phyloP scores from a whole-genome alignment of 2,329 filamentous ascomycete genomes.

The Xenoacremonium recifei region DNA sequence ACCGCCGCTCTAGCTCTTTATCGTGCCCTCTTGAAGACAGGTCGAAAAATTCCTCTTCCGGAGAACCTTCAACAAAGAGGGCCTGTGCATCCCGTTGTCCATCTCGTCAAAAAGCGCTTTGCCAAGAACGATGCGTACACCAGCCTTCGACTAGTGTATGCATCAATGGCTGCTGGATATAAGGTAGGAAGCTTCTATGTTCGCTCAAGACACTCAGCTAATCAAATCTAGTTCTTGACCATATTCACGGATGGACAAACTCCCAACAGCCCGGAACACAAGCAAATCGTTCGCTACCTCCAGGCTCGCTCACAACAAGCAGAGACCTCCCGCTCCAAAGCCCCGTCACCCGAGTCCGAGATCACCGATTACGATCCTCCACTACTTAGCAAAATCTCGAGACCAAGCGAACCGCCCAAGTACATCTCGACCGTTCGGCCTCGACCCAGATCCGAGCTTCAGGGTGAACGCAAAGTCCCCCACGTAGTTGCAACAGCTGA shows the following conservation, averaged over 20 bases:
- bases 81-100: constrained; percentile 45
- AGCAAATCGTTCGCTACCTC: constrained; percentile 41
- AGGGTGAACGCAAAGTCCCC: constrained; percentile 48
- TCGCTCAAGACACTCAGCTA: not conserved
- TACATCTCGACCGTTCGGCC: constrained; percentile 50
- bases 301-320: constrained; percentile 27
- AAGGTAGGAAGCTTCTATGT: constrained; percentile 42
- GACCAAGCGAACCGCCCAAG: constrained; percentile 36
- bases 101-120: constrained; percentile 63
- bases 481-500: constrained; percentile 50
- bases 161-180: constrained; percentile 67
- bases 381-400: constrained; percentile 33
- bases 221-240: constrained; percentile 38
- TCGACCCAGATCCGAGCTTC: constrained; percentile 46
- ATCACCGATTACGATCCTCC: constrained; percentile 17
- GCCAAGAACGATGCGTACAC: constrained; percentile 55
- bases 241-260: constrained; percentile 38
- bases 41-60: constrained; percentile 51
- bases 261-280: constrained; percentile 38
- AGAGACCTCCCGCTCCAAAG: constrained; percentile 17
- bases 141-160: constrained; percentile 58
- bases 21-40: constrained; percentile 64
- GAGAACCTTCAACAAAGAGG: constrained; percentile 35
- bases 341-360: constrained; percentile 11
- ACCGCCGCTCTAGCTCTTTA: constrained; percentile 67